Percentiles rank a stretch among this genome's conserved stretches.
phyloP scores from a whole-genome alignment of 164 flowering plant genomes.

The Litsea cubeba region DNA sequence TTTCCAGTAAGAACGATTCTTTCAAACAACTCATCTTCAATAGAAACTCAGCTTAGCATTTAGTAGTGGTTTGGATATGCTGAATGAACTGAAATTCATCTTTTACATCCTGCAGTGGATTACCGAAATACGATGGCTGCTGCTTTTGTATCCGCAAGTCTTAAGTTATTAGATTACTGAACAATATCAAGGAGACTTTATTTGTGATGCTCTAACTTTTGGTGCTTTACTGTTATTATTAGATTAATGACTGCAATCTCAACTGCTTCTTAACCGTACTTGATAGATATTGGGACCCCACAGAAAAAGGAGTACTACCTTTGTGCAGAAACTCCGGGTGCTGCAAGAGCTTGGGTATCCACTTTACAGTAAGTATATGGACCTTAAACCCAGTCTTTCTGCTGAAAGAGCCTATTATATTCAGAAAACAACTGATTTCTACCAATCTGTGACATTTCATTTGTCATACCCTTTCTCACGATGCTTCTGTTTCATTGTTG shows the following conservation, averaged over 20 bases:
- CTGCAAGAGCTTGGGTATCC: constrained; percentile 97
- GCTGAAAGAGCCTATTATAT: background rate
- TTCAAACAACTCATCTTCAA: background rate
- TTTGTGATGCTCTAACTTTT: constrained; percentile 3
- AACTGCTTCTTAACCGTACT: constrained; percentile 35
- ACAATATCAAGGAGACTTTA: background rate
- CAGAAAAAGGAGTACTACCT: constrained; percentile 91
- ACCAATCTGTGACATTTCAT: background rate
- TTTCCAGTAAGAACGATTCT: constrained; percentile 66
- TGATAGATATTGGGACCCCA: constrained; percentile 86
- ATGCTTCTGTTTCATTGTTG: background rate
- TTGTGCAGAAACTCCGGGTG: constrained; percentile 98
- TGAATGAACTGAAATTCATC: constrained; percentile 12
- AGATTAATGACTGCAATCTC: background rate
- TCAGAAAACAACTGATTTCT: background rate
- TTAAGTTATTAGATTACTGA: background rate
- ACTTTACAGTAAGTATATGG: constrained; percentile 79
- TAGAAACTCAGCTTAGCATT: background rate
- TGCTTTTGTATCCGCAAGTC: constrained; percentile 85
- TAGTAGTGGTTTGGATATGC: background rate
- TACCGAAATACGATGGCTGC: constrained; percentile 96
- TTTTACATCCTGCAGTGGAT: constrained; percentile 58
- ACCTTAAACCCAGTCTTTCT: constrained; percentile 2
- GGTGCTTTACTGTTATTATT: background rate
- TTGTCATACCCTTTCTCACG: background rate